Evolutionary conservation across 768 basidiomycete species (phyloP).

Genomic region (Tulasnella sp.): DNA sequence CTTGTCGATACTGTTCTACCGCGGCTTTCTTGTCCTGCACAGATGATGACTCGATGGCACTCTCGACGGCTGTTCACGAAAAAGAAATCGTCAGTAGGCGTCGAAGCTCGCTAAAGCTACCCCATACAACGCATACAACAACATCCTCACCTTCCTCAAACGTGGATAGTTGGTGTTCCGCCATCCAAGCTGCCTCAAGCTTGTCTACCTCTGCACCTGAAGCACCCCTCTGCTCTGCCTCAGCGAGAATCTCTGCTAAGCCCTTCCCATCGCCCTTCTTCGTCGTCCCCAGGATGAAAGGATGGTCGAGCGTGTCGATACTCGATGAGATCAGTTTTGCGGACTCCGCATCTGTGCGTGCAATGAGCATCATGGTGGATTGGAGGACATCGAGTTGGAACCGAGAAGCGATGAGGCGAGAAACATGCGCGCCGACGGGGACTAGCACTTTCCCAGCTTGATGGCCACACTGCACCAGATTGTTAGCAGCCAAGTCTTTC

Average conservation of each 20-base stretch:
- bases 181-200: constrained; percentile 68
- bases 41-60: constrained; percentile 39
- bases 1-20: constrained; percentile 46
- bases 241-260: constrained; percentile 58
- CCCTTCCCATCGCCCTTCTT: constrained; percentile 29
- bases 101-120: not conserved
- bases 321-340: constrained; percentile 75
- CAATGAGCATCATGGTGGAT: constrained; percentile 79
- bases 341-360: constrained; percentile 85
- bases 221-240: constrained; percentile 52
- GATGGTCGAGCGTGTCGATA: constrained; percentile 71
- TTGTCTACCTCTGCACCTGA: constrained; percentile 57
- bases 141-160: constrained; percentile 62
- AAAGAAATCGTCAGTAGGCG: not conserved
- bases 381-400: constrained; percentile 88
- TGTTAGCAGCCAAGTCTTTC: too few species aligned
- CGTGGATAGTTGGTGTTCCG: constrained; percentile 55
- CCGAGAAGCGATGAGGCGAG: constrained; percentile 71
- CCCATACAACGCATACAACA: not conserved
- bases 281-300: constrained; percentile 32
- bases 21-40: constrained; percentile 44
- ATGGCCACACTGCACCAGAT: constrained; percentile 55
- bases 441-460: constrained; percentile 88
- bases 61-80: constrained; percentile 41
- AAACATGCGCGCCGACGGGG: constrained; percentile 76